These are phyloP conservation scores for Cercospora sojina DNA, from an alignment of 2,329 filamentous ascomycete genomes.

Conservation along the genomic window DNA sequence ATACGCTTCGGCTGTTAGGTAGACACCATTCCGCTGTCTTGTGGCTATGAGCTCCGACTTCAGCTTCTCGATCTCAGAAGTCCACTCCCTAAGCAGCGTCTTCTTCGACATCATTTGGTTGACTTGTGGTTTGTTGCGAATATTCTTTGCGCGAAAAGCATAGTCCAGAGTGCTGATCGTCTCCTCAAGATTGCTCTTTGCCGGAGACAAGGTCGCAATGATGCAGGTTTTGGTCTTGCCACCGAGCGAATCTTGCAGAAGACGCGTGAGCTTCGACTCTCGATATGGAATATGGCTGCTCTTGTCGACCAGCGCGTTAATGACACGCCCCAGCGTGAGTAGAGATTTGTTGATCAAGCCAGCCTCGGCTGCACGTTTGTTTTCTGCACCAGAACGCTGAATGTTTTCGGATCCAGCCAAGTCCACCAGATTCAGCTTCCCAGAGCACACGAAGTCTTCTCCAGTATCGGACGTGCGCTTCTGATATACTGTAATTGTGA, in stretches of 20 bases:
- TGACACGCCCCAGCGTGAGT: conserved; percentile 90
- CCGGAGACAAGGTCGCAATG: conserved; percentile 92
- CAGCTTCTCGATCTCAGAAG: conserved; percentile 86
- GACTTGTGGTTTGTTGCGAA: conserved; percentile 94
- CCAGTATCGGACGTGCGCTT: conserved; percentile 79
- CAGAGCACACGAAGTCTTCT: conserved; percentile 84
- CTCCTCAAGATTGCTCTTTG: conserved; percentile 92
- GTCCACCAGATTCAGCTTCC: conserved; percentile 95
- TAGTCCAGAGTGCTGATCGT: conserved; percentile 98
- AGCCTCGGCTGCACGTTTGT: conserved; percentile 93
- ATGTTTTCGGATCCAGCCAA: conserved; percentile 97
- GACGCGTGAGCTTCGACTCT: conserved; percentile 91
- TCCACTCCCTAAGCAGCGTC: conserved; percentile 85
- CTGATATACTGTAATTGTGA: conserved; percentile 89
- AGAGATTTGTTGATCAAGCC: conserved; percentile 98
- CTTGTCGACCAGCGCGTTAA: conserved; percentile 93
- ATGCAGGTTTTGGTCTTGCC: conserved; percentile 98
- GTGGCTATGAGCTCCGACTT: conserved; percentile 93
- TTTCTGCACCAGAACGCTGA: conserved; percentile 92
- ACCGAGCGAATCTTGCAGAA: conserved; percentile 94
- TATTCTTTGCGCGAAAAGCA: conserved; percentile 96
- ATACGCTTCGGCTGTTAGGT: conserved; percentile 82
- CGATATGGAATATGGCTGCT: conserved; percentile 85
- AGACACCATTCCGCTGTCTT: conserved; percentile 90
- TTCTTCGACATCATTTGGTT: conserved; percentile 93